These are phyloP conservation scores for Phylloporus rhodoxanthus DNA, from an alignment of 768 basidiomycete genomes.

Conservation along the genomic window DNA sequence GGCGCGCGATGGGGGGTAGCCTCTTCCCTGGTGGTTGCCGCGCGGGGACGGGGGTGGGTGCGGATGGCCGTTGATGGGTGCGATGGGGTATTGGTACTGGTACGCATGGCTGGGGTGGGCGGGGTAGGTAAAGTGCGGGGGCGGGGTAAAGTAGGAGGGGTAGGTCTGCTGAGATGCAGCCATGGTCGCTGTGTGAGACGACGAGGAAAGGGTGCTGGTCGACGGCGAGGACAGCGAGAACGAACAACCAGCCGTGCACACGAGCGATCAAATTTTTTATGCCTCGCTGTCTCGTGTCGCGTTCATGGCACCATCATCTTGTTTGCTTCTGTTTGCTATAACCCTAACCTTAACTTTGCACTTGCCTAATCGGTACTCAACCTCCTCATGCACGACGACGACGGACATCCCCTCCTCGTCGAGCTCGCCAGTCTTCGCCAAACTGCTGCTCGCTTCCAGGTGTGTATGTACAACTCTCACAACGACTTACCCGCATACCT, in stretches of 20 bases:
- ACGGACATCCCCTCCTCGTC: constrained; percentile 39
- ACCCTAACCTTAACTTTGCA: constrained; percentile 18
- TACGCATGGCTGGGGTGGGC: constrained; percentile 23
- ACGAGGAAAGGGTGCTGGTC: constrained; percentile 3
- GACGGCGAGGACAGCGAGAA: constrained; percentile 5
- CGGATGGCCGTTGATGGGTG: constrained; percentile 37
- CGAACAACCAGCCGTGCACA: constrained; percentile 1
- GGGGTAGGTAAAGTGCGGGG: constrained; percentile 33
- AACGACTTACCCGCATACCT: neutral
- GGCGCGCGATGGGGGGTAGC: constrained; percentile 34
- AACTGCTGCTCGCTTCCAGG: constrained; percentile 49
- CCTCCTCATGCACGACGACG: constrained; percentile 17
- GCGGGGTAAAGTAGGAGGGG: constrained; percentile 21
- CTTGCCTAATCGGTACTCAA: neutral
- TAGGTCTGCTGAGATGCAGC: constrained; percentile 23
- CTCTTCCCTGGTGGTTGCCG: constrained; percentile 30
- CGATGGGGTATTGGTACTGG: constrained; percentile 37
- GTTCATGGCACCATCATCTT: neutral
- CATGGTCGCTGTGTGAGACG: constrained; percentile 13
- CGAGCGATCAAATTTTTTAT: constrained; percentile 12
- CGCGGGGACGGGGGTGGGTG: constrained; percentile 37
- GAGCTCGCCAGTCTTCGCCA: constrained; percentile 43
- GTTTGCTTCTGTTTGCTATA: constrained; percentile 16
- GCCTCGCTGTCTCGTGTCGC: neutral
- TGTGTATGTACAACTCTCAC: constrained; percentile 8